Percentiles rank a stretch among this genome's conserved stretches.
Evolutionary conservation across 257 asterid species (phyloP).

Genomic region (Eustoma russellianum): DNA sequence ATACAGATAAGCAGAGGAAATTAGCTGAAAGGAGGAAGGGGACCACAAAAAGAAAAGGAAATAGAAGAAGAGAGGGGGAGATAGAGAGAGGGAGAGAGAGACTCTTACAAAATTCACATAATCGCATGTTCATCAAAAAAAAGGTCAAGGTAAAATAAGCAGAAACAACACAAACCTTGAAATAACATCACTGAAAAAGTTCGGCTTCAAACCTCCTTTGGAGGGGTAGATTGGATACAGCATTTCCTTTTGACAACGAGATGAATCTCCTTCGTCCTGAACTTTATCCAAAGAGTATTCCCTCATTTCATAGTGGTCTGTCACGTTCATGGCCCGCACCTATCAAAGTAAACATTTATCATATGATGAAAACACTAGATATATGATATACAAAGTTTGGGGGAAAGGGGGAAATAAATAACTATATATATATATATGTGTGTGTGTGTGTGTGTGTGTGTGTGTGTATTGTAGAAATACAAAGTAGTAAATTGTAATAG

Average conservation of each 20-base stretch:
- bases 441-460: too few relatives aligned
- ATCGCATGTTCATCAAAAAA: too few relatives aligned
- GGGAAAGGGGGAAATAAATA: not conserved
- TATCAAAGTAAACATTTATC: conserved; percentile 22
- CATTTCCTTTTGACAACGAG: conserved; percentile 52
- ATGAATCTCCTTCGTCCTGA: conserved; percentile 54
- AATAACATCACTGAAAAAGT: conserved; percentile 56
- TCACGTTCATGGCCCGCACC: conserved; percentile 55
- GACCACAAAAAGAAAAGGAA: too few relatives aligned
- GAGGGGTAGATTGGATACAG: conserved; percentile 96
- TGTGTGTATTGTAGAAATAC: too few relatives aligned
- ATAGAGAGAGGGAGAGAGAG: too few relatives aligned
- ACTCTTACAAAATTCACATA: too few relatives aligned
- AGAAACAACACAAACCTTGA: conserved; percentile 48
- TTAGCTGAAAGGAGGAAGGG: too few relatives aligned
- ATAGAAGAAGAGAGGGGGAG: too few relatives aligned
- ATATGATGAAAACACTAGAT: conserved; percentile 4
- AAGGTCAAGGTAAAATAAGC: not conserved
- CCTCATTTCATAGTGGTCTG: conserved; percentile 88
- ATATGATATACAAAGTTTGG: not conserved
- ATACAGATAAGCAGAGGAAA: too few relatives aligned
- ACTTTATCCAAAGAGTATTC: conserved; percentile 73
- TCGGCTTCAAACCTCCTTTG: conserved; percentile 75
- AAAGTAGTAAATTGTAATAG: too few relatives aligned
- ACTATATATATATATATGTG: too few relatives aligned